These are phyloP conservation scores for Zizania palustris DNA, from an alignment of 202 grass and related monocot species.

Conservation along the genomic window DNA sequence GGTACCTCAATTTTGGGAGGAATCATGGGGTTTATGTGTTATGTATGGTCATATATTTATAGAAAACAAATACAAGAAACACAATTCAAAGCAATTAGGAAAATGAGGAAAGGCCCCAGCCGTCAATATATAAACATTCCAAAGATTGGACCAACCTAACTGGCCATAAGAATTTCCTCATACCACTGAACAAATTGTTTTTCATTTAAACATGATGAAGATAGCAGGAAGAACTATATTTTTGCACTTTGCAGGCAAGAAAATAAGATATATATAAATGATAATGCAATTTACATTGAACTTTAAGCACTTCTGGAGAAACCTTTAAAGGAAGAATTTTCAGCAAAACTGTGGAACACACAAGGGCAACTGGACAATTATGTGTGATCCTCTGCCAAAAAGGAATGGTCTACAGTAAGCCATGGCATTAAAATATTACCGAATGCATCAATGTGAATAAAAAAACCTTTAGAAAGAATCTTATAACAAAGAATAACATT, in stretches of 20 bases:
- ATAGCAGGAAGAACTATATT: not conserved
- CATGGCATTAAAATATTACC: too few relatives aligned
- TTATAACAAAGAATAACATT: constrained; percentile 5
- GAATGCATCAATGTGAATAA: constrained; percentile 22
- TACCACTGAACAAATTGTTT: not conserved
- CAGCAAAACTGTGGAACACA: not conserved
- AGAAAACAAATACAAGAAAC: not conserved
- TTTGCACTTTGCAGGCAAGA: not conserved
- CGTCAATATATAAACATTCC: constrained; percentile 22
- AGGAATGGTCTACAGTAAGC: constrained; percentile 19
- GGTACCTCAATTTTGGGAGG: not conserved
- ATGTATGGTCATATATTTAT: not conserved
- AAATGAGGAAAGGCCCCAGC: constrained; percentile 27
- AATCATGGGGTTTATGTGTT: not conserved
- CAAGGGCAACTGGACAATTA: not conserved
- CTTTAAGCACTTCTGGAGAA: not conserved
- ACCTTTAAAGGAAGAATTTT: constrained; percentile 13
- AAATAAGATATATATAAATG: not conserved
- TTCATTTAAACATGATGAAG: not conserved
- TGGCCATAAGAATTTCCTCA: not conserved
- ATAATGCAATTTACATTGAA: too few relatives aligned
- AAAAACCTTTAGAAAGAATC: not conserved
- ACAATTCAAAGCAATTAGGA: not conserved
- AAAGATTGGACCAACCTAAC: constrained; percentile 35
- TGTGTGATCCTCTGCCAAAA: not conserved